A percentile compares a stretch with the other conserved stretches of the same genome.
Conservation (phyloP, 768 basidiomycete genomes). For the Phylloporus sp. region DNA sequence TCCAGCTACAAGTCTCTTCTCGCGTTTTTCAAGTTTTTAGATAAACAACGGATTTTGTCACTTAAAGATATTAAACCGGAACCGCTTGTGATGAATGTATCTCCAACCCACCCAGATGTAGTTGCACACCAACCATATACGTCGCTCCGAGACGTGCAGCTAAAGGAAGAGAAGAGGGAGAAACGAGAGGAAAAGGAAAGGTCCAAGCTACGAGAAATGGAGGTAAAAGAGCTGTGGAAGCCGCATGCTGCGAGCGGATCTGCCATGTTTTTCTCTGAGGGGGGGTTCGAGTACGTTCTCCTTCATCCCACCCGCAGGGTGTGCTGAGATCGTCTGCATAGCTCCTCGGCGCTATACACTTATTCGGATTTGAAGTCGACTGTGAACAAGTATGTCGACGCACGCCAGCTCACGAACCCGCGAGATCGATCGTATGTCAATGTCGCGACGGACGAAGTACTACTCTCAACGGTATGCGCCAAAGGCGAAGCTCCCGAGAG, state of each 20-base stretch:
- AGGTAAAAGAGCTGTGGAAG: constrained; percentile 70
- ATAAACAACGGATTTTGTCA: constrained; percentile 69
- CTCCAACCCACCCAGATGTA: constrained; percentile 53
- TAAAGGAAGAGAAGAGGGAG: constrained; percentile 56
- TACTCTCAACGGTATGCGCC: constrained; percentile 34
- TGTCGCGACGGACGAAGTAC: constrained; percentile 43
- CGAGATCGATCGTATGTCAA: constrained; percentile 67
- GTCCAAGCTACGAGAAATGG: constrained; percentile 45
- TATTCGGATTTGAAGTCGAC: constrained; percentile 50
- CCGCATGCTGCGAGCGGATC: constrained; percentile 49
- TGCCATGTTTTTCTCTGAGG: constrained; percentile 55
- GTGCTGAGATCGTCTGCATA: constrained; percentile 22
- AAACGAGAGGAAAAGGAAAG: constrained; percentile 48
- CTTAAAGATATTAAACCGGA: constrained; percentile 58
- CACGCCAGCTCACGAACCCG: constrained; percentile 58
- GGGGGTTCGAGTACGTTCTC: constrained; percentile 54
- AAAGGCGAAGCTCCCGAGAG: constrained; percentile 29
- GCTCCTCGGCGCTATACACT: constrained; percentile 51
- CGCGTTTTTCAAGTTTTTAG: constrained; percentile 70
- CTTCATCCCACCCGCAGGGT: background rate
- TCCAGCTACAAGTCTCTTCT: constrained; percentile 78
- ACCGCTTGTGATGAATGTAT: constrained; percentile 53
- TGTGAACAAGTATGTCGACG: constrained; percentile 58
- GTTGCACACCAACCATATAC: constrained; percentile 44
- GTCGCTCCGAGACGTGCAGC: constrained; percentile 64